Percentiles rank a stretch among this genome's conserved stretches.
These are phyloP conservation scores for Porogramme epimiltina DNA, from an alignment of 1,284 basidiomycete genomes.

Conservation along the genomic window DNA sequence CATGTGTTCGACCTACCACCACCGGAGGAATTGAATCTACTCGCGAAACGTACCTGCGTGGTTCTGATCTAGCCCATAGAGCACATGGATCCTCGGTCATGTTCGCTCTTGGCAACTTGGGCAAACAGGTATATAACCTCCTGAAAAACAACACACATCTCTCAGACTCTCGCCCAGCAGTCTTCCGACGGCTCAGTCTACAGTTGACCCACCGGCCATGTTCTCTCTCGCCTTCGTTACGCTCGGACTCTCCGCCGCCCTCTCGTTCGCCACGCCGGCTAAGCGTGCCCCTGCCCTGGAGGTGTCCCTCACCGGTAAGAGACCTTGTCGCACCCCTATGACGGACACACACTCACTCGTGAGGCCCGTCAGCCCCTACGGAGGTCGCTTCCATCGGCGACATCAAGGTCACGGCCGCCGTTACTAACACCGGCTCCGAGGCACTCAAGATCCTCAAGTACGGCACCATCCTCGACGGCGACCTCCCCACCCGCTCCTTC, in stretches of 20 bases:
- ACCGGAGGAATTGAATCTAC: too few relatives aligned
- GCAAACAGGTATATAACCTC: neutral
- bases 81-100: neutral
- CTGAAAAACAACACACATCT: neutral
- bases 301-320: conserved; percentile 30
- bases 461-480: conserved; percentile 45
- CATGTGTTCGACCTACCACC: neutral
- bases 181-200: conserved; percentile 1
- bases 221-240: conserved; percentile 19
- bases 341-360: too few relatives aligned
- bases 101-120: conserved; percentile 4
- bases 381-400: conserved; percentile 39
- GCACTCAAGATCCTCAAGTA: conserved; percentile 43
- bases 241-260: conserved; percentile 15
- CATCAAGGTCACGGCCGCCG: conserved; percentile 40
- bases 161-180: conserved; percentile 11
- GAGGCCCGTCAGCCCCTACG: conserved; percentile 17
- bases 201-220: conserved; percentile 5
- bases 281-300: conserved; percentile 21
- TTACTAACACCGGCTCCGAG: conserved; percentile 41
- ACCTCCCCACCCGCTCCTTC: conserved; percentile 47
- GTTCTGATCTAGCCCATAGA: neutral
- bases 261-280: conserved; percentile 22
- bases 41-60: too few relatives aligned
- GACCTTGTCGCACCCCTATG: neutral